A percentile compares a stretch with the other conserved stretches of the same genome.
These are phyloP conservation scores for Orbilia blumenaviensis DNA, from an alignment of 2,329 filamentous ascomycete species.

Conservation along the genomic window DNA sequence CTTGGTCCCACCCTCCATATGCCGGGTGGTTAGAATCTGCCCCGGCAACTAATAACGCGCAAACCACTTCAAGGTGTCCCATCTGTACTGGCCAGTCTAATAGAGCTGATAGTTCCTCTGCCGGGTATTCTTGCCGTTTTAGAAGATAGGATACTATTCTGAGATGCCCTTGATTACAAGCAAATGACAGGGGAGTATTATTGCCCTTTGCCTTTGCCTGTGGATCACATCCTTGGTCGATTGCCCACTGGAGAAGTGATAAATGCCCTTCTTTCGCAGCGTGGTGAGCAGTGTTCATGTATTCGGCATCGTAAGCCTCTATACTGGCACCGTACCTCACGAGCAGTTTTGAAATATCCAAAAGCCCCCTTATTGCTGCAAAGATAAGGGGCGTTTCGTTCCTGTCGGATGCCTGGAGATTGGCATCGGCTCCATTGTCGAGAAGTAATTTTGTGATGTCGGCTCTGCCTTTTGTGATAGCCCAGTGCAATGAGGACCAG, in stretches of 20 bases:
- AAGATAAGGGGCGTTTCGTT: slow-evolving; percentile 14
- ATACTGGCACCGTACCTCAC: background rate
- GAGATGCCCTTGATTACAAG: background rate
- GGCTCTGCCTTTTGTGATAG: background rate
- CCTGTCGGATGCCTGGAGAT: background rate
- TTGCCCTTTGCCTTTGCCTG: slow-evolving; percentile 7
- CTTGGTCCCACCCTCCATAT: background rate
- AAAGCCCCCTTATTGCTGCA: slow-evolving; percentile 6
- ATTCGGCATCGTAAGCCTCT: background rate
- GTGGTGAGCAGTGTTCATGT: slow-evolving; percentile 1
- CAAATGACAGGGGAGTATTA: background rate
- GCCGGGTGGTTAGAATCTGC: background rate
- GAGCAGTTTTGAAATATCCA: slow-evolving; percentile 21
- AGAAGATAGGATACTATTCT: slow-evolving; percentile 6
- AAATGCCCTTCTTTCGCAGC: slow-evolving; percentile 11
- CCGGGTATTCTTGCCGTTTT: background rate
- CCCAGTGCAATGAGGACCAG: slow-evolving; percentile 26
- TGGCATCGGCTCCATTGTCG: background rate
- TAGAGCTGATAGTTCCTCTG: background rate
- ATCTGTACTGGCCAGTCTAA: slow-evolving; percentile 13
- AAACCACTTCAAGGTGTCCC: slow-evolving; percentile 10
- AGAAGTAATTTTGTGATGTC: slow-evolving; percentile 13
- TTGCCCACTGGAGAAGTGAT: slow-evolving; percentile 8
- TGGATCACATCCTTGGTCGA: slow-evolving; percentile 1
- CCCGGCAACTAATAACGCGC: background rate